Evolutionary conservation across 208 protist species (phyloP).

Genomic region (Leishmania lainsoni): DNA sequence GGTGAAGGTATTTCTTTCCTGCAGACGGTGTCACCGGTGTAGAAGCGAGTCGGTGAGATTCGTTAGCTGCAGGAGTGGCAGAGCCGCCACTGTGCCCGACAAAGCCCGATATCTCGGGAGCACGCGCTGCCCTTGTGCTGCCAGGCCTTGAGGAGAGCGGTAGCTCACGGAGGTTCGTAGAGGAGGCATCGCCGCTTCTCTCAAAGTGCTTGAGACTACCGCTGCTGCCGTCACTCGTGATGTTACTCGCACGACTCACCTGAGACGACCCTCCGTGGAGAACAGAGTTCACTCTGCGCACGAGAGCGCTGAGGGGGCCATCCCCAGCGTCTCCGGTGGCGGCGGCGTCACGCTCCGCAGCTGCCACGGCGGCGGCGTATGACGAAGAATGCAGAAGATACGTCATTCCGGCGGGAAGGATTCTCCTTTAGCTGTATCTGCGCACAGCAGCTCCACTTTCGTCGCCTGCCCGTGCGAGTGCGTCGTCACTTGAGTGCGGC

Average conservation of each 20-base stretch:
- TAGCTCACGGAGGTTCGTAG: not conserved
- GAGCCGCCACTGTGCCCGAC: not conserved
- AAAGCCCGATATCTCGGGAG: not conserved
- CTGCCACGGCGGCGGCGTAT: not conserved
- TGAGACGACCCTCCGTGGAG: slow-evolving; percentile 14
- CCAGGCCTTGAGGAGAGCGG: not conserved
- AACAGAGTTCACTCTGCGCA: slow-evolving; percentile 19
- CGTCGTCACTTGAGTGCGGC: not conserved
- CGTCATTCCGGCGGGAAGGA: not conserved
- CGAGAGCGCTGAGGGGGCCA: slow-evolving; percentile 2
- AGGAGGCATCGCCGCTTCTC: not conserved
- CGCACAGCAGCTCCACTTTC: not conserved
- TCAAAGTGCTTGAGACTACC: not conserved
- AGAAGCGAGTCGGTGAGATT: not conserved
- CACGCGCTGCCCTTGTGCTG: not conserved
- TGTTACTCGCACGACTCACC: not conserved
- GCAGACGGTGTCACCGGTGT: not conserved
- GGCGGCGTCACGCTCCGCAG: not conserved
- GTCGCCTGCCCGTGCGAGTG: not conserved
- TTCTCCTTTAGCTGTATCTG: not conserved
- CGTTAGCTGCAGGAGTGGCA: not conserved
- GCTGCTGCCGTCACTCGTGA: not conserved
- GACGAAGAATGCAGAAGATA: slow-evolving; percentile 19
- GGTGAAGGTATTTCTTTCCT: not conserved
- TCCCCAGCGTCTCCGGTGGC: not conserved